Evolutionary conservation across 805 yeast genomes (phyloP), one percentile per base, ranked within the genome.

Genomic region (Yamadazyma paraphyllophila): DNA sequence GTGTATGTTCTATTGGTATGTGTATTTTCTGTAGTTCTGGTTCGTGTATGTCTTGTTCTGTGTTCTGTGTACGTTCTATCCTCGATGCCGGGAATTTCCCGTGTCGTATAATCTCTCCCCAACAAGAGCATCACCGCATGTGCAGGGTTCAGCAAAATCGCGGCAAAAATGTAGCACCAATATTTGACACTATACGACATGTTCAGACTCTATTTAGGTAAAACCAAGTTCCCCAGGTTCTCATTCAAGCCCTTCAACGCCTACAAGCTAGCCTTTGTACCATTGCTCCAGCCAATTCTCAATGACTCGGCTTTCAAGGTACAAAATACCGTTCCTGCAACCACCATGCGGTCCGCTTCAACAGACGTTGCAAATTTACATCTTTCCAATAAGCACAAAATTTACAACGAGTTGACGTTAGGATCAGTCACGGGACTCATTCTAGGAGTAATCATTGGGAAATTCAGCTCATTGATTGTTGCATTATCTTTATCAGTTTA

Each of bases 341-440:
- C 39, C 17, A 36, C 34, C 12, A 12, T 43, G 7, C n/a, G 29
- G 4, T 17, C 33, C 20, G 46, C 36, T 12, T 15, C 25, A 14
- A 36, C 63, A 8, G 53, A 61, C 16, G 54, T 78, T 44, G 69
- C 69, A 16, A 44, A 44, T 39, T 29, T n/a, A 77, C 77, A 0
- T 68, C 66, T 45, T 63, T 82, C 51, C 4, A 31, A 41, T 20
- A 77, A 80, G 25, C 24, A 49, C n/a, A 43, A 47, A 32, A 39
- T 44, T 62, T 83, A 83, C 57, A 76, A 76, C 54, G 85, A 83
- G 55, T 65, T 83, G 55, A 74, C 86, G 12, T 62, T 81, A 47
- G 89, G 89, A 5, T 79, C 85, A 1, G 67, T 83, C 56, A 67
- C 80, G 7, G 88, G 89, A 0, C 65, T 82, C 46, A 67, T 78